Base-by-base conservation (phyloP, 2,329 filamentous ascomycete species). In the Trichoderma sp. region DNA sequence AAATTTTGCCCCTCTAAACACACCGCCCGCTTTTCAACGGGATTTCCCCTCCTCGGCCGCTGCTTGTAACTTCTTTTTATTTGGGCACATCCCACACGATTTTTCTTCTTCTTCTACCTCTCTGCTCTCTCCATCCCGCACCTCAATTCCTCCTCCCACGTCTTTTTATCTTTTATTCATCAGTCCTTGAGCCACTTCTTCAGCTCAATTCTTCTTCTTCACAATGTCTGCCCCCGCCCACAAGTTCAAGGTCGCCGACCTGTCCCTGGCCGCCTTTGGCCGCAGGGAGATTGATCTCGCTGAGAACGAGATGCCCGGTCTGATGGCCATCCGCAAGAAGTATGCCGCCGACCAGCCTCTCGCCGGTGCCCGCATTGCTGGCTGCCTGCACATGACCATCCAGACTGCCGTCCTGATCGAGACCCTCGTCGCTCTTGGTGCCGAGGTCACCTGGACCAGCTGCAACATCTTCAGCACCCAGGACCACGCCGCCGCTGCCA, bases 401-500 rank as follows among this genome's bases (percentile, higher is more conserved):
- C 96, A 99, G 89, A 99, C 96, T 76, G 96, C 96, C 79, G 96
- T 99, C 82, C 92, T 99, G 81, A 99, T 99, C 85, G 96, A 99
- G 91, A 99, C 96, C 77, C 91, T 99, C 82, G 93, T 89, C 80
- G 88, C 92, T 78, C 94, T 99, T 80, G 96, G 96, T 86, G 96
- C 96, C 80, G 96, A 98, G 90, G 93, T 98, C 80, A 99, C 96
- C 82, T 98, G 96, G 96, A 93, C 95, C 74, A 96, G 93, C 79
- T 99, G 96, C 92, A 98, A 99, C 91, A 98, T 99, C 86, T 99
- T 98, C 92, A 96, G 93, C 83, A 98, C 95, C 79, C 95, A 98
- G 86, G 96, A 98, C 87, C 95, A 98, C 86, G 96, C 96, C 80
- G 96, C 96, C 70, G 95, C 96, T 77, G 96, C 96, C 83, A 98